Conservation (phyloP, 345 rosid species). For the Gossypium mustelinum region DNA sequence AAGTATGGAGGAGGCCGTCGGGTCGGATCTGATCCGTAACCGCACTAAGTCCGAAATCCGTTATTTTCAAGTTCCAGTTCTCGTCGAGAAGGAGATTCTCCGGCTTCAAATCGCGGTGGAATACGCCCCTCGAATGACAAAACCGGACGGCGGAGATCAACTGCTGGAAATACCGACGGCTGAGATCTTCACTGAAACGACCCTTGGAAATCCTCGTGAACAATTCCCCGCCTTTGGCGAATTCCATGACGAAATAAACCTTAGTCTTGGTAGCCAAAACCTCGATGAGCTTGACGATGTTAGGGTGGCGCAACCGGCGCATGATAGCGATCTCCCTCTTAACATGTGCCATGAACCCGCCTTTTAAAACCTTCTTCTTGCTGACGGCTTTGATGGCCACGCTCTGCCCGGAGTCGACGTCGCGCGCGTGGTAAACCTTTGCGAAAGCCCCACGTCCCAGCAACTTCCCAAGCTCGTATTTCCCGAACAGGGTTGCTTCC, state of each 20-base stretch:
- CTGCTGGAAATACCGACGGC: constrained; percentile 90
- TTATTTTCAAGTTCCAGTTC: constrained; percentile 59
- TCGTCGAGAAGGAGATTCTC: constrained; percentile 92
- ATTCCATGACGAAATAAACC: constrained; percentile 87
- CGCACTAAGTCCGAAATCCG: constrained; percentile 94
- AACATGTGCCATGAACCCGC: constrained; percentile 44
- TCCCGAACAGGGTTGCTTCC: constrained; percentile 43
- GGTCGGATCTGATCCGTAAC: constrained; percentile 56
- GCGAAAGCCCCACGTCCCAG: constrained; percentile 86
- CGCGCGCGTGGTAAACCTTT: constrained; percentile 70
- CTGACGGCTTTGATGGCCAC: constrained; percentile 86
- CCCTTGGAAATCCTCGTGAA: constrained; percentile 68
- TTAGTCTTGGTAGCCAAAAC: constrained; percentile 77
- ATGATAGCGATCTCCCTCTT: constrained; percentile 79
- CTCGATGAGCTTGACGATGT: constrained; percentile 59
- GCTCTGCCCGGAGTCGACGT: constrained; percentile 59
- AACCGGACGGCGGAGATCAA: constrained; percentile 69
- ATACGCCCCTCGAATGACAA: constrained; percentile 85
- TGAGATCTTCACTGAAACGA: constrained; percentile 77
- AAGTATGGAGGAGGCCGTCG: constrained; percentile 79
- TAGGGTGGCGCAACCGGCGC: constrained; percentile 66
- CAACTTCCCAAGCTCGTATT: constrained; percentile 74
- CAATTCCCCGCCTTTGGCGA: constrained; percentile 89
- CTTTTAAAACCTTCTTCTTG: constrained; percentile 57
- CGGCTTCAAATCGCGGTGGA: constrained; percentile 84